These are phyloP conservation scores for Albugo candida DNA, from an alignment of 352 stramenopile species.

Conservation along the genomic window DNA sequence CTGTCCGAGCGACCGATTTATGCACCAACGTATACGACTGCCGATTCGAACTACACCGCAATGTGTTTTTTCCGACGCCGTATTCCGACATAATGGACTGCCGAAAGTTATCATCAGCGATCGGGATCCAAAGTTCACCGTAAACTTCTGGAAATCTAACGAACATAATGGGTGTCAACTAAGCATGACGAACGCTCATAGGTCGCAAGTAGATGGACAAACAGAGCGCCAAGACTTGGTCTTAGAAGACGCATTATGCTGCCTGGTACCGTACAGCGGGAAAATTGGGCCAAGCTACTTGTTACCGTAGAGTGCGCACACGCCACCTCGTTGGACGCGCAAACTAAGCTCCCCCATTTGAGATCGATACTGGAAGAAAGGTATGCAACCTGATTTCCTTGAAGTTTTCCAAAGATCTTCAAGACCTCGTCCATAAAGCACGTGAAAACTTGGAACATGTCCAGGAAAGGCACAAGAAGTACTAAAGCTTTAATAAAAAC, in stretches of 20 bases:
- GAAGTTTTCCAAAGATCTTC: slow-evolving; percentile 2
- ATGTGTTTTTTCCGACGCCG: slow-evolving; percentile 6
- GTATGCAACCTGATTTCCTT: neutral
- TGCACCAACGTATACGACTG: slow-evolving; percentile 1
- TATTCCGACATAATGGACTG: slow-evolving; percentile 2
- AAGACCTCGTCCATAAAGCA: slow-evolving; percentile 1
- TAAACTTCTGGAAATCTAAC: slow-evolving; percentile 4
- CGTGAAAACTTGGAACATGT: neutral
- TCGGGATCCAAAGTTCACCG: slow-evolving; percentile 6
- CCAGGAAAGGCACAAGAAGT: slow-evolving; percentile 7
- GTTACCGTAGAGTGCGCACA: slow-evolving; percentile 13
- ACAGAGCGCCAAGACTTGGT: slow-evolving; percentile 6
- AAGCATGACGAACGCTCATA: slow-evolving; percentile 2
- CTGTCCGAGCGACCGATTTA: slow-evolving; percentile 6
- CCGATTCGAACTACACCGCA: neutral
- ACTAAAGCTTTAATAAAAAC: too few species aligned
- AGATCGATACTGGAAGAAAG: neutral
- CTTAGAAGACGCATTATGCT: slow-evolving; percentile 7
- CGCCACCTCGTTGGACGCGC: slow-evolving; percentile 3
- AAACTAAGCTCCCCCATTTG: slow-evolving; percentile 4
- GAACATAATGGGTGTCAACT: slow-evolving; percentile 3
- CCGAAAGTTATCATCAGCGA: slow-evolving; percentile 6
- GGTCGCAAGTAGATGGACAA: slow-evolving; percentile 4
- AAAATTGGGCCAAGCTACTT: slow-evolving; percentile 9
- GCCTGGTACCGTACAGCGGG: slow-evolving; percentile 7